Evolutionary conservation across 2,329 filamentous ascomycete genomes (phyloP).

Genomic region (Mycogone perniciosa): DNA sequence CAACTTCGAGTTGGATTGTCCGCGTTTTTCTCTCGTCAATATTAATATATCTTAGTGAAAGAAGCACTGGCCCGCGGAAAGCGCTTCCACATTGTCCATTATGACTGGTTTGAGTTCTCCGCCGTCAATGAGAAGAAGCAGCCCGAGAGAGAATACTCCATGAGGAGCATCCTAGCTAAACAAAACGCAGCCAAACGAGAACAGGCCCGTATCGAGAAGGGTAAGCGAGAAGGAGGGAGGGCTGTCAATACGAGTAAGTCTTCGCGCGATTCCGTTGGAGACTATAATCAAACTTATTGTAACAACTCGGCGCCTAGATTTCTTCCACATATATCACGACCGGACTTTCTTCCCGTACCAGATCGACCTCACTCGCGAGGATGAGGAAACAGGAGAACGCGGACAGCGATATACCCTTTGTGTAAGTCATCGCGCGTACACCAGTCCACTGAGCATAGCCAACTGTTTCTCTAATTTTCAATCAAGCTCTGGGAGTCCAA

Average conservation of each 20-base stretch:
- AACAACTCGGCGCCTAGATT: constrained; percentile 33
- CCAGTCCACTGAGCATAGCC: background rate
- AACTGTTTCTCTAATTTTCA: background rate
- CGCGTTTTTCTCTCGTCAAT: background rate
- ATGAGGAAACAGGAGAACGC: constrained; percentile 34
- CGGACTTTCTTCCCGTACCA: constrained; percentile 56
- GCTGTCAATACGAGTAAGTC: constrained; percentile 46
- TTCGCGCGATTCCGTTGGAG: background rate
- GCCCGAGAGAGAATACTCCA: constrained; percentile 35
- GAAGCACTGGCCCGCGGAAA: constrained; percentile 31
- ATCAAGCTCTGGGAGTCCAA: constrained; percentile 62
- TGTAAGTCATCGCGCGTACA: constrained; percentile 40
- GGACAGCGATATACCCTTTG: constrained; percentile 55
- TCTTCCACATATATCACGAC: constrained; percentile 62
- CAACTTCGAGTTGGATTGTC: no score
- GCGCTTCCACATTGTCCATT: constrained; percentile 36
- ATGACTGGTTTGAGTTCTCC: constrained; percentile 50
- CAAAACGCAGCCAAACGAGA: constrained; percentile 27
- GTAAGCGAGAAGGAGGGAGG: constrained; percentile 34
- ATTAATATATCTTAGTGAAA: constrained; percentile 26
- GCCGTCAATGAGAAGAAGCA: constrained; percentile 25
- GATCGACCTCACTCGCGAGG: constrained; percentile 52
- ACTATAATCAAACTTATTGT: background rate
- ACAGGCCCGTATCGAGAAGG: constrained; percentile 29
- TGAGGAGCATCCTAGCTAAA: constrained; percentile 29